Conservation (phyloP, 148 eudicot species). For the Cornus controversa region DNA sequence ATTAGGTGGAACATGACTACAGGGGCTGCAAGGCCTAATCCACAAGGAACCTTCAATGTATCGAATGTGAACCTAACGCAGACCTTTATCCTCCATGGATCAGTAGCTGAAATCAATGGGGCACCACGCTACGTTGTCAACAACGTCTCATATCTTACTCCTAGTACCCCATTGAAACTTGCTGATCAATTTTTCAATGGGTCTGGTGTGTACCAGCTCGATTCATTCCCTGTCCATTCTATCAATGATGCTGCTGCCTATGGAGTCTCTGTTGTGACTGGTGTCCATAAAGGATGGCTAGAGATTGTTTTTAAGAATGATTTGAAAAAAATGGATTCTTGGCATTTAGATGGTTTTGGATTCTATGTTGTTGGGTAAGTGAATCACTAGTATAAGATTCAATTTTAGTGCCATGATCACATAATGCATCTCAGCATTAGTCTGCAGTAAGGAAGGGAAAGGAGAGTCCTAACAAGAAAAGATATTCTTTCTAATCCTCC, state of each 20-base stretch:
- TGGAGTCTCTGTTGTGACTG: conserved; percentile 34
- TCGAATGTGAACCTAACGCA: conserved; percentile 30
- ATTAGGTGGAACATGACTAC: conserved; percentile 43
- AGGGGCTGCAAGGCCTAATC: conserved; percentile 52
- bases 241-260: conserved; percentile 9
- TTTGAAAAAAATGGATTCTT: conserved; percentile 32
- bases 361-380: conserved; percentile 47
- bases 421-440: no score
- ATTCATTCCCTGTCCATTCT: conserved; percentile 25
- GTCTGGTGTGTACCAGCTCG: conserved; percentile 35
- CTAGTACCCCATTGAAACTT: conserved; percentile 42
- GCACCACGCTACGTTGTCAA: conserved; percentile 24
- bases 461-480: no score
- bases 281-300: conserved; percentile 37
- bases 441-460: no score
- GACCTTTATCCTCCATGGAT: conserved; percentile 35
- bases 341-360: conserved; percentile 52
- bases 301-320: conserved; percentile 39
- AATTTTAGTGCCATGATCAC: no score
- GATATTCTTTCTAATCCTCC: no score
- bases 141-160: conserved; percentile 32
- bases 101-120: conserved; percentile 14
- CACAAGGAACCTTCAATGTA: conserved; percentile 44
- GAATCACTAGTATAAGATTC: no score
- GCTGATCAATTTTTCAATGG: conserved; percentile 37